These are phyloP conservation scores for Schwanniomyces sp. DNA, from an alignment of 805 yeast genomes.

Conservation along the genomic window DNA sequence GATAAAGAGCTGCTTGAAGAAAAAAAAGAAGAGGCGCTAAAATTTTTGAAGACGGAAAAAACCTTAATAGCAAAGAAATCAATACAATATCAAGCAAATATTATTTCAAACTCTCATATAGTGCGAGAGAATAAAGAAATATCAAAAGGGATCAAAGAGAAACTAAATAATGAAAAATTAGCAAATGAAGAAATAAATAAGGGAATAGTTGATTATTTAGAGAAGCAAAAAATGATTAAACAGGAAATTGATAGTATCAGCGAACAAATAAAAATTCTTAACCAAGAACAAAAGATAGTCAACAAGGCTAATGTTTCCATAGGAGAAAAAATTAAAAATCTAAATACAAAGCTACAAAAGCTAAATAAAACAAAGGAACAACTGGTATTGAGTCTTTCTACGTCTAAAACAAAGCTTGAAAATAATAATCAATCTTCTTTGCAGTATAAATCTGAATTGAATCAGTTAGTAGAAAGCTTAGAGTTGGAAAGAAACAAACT, in stretches of 20 bases:
- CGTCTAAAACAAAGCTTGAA: slow-evolving; percentile 47
- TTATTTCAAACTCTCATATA: slow-evolving; percentile 38
- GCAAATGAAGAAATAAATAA: slow-evolving; percentile 24
- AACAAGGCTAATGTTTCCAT: slow-evolving; percentile 59
- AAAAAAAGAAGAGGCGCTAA: slow-evolving; percentile 68
- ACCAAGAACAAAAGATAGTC: slow-evolving; percentile 30
- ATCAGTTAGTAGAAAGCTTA: slow-evolving; percentile 44
- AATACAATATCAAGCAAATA: slow-evolving; percentile 53
- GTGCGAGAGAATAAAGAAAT: slow-evolving; percentile 39
- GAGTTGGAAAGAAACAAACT: slow-evolving; percentile 55
- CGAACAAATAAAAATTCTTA: slow-evolving; percentile 15
- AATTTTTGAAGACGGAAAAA: slow-evolving; percentile 66
- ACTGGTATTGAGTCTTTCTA: slow-evolving; percentile 44
- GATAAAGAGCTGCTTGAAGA: slow-evolving; percentile 68
- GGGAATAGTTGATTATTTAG: slow-evolving; percentile 27
- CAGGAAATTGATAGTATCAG: slow-evolving; percentile 13
- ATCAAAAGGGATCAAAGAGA: slow-evolving; percentile 40
- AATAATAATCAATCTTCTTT: slow-evolving; percentile 45
- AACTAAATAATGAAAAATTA: slow-evolving; percentile 27
- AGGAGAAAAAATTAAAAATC: slow-evolving; percentile 76
- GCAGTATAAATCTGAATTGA: slow-evolving; percentile 45
- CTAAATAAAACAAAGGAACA: slow-evolving; percentile 52
- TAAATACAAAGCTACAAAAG: slow-evolving; percentile 57
- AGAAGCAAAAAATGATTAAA: slow-evolving; percentile 26
- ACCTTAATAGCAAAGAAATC: slow-evolving; percentile 52